Evolutionary conservation across 805 yeast genomes (phyloP), one percentile per base, ranked within the genome.

Genomic region (Kodamaea leandrae): DNA sequence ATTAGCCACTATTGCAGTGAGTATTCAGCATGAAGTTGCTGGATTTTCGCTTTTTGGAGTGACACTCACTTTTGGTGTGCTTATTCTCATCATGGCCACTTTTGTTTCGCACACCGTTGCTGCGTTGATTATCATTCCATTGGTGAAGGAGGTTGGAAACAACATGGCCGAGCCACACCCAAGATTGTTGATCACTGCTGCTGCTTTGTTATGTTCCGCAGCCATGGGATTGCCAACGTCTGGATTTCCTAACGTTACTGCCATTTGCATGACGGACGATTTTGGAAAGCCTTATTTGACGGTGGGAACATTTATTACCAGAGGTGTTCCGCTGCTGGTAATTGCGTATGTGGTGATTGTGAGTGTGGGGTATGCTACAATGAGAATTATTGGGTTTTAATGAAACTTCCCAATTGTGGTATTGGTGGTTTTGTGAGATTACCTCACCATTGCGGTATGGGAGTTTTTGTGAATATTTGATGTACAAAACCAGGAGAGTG

Each of bases 1-100:
- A 42, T 72, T 91, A 42, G 73, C 80, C 5, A 82, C 91, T 0
- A 82, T 90, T 45, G 98, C 99, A 0, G 50, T 65, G 2, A 59
- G 70, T 1, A 85, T 93, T 44, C 88, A 86, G 55, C 54, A 62
- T 2, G 64, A 74, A 43, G 86, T 91, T n/a, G 74, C 74, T 43
- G 80, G 74, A 23, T 74, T 85, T 47, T 79, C 87, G 6, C 61
- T 88, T 28, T 88, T 84, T 55, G 80, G 83, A 3, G 83, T 93
- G 26, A 73, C 86, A 50, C 57, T 86, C 6, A 74, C 85, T 3
- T 91, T 93, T 59, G 72, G 72, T 15, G 51, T 64, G 26, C 58
- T 68, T 44, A 57, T 66, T 21, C 63, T 68, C 50, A 68, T 61
- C 9, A 58, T 68, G 46, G 72, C 73, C 19, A 68, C 73, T 0